Conservation (phyloP, 2,329 filamentous ascomycete genomes). For the Monosporascus ibericus region DNA sequence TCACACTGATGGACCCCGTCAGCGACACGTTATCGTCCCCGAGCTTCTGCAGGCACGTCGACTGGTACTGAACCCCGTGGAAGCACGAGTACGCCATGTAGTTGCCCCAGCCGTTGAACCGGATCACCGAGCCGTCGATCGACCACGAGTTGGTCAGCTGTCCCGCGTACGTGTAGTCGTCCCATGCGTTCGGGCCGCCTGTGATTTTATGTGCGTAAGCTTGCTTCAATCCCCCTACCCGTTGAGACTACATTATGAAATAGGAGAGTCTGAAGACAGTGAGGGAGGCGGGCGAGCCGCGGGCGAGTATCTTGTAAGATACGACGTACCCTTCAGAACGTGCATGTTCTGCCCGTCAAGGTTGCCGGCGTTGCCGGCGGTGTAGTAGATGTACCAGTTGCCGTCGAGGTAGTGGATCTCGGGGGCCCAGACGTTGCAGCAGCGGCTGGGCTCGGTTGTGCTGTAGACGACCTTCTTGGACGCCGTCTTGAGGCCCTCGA, state of each 20-base stretch:
- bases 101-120: slow-evolving; percentile 37
- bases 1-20: slow-evolving; percentile 36
- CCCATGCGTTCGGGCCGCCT: slow-evolving; percentile 48
- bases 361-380: slow-evolving; percentile 29
- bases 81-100: slow-evolving; percentile 52
- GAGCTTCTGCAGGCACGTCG: slow-evolving; percentile 33
- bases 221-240: not conserved
- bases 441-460: slow-evolving; percentile 37
- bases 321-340: slow-evolving; percentile 40
- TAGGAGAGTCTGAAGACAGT: not conserved
- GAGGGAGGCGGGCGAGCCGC: not conserved
- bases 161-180: slow-evolving; percentile 41
- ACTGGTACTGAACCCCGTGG: slow-evolving; percentile 31
- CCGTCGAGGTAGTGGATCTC: slow-evolving; percentile 46
- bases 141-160: slow-evolving; percentile 42
- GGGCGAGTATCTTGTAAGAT: not conserved
- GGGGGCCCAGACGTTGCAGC: slow-evolving; percentile 54
- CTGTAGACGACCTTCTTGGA: slow-evolving; percentile 45
- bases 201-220: not conserved
- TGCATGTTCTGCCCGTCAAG: slow-evolving; percentile 45
- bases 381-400: slow-evolving; percentile 50
- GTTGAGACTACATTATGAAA: not conserved
- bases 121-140: slow-evolving; percentile 48
- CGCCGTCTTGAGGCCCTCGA: slow-evolving; percentile 49
- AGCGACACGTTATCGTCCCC: slow-evolving; percentile 34